A percentile compares a stretch with the other conserved stretches of the same genome.
These are phyloP conservation scores for Penicillium concentricum DNA, from an alignment of 2,329 filamentous ascomycete genomes.

Conservation along the genomic window DNA sequence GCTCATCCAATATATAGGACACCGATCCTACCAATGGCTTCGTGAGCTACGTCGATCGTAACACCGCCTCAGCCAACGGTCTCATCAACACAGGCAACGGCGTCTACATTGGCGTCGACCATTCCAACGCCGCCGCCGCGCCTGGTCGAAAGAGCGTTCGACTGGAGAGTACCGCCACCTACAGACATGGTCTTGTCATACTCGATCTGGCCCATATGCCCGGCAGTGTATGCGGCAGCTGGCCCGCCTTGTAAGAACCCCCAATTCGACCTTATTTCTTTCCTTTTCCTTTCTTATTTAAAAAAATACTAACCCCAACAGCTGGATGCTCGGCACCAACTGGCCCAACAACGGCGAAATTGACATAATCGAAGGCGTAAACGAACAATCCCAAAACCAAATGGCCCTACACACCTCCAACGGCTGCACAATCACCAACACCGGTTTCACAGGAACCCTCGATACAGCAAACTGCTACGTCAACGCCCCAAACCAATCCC, in stretches of 20 bases:
- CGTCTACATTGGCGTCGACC: constrained; percentile 70
- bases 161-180: constrained; percentile 64
- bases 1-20: constrained; percentile 26
- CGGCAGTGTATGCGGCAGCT: constrained; percentile 65
- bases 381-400: constrained; percentile 57
- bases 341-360: constrained; percentile 75
- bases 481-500: constrained; percentile 41
- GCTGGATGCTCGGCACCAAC: constrained; percentile 60
- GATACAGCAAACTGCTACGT: constrained; percentile 60
- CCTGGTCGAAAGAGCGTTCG: constrained; percentile 69
- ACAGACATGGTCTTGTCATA: constrained; percentile 67
- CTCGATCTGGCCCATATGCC: constrained; percentile 74
- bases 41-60: constrained; percentile 64
- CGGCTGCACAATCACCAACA: constrained; percentile 58
- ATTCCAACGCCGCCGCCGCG: constrained; percentile 54
- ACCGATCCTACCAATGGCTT: constrained; percentile 72
- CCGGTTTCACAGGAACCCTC: constrained; percentile 48
- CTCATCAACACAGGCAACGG: constrained; percentile 57
- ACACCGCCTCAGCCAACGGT: constrained; percentile 57
- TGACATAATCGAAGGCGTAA: constrained; percentile 78
- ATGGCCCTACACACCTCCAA: constrained; percentile 67
- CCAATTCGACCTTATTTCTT: neutral
- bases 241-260: constrained; percentile 61
- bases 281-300: neutral
- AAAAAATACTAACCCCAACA: constrained; percentile 3